Conservation (phyloP, 345 rosid species). For the Arabidopsis suecica region DNA sequence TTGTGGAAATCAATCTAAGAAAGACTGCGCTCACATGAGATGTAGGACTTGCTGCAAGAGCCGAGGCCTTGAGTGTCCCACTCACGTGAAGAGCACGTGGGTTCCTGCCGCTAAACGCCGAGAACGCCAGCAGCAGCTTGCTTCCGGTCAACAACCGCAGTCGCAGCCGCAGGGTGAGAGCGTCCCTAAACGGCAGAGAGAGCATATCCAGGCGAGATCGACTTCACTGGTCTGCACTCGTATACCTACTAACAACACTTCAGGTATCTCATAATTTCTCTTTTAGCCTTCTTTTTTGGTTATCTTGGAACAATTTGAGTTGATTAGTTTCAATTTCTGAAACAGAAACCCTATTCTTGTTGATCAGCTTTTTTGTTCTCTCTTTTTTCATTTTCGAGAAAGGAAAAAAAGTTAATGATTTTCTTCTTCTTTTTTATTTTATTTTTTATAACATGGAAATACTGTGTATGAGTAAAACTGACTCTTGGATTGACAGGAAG, state of each 20-base stretch:
- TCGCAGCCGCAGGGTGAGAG: constrained; percentile 35
- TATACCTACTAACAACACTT: constrained; percentile 31
- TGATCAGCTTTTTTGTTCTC: constrained; percentile 39
- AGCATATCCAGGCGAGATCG: constrained; percentile 26
- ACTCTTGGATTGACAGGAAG: constrained; percentile 40
- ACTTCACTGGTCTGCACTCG: constrained; percentile 49
- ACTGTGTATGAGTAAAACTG: constrained; percentile 43
- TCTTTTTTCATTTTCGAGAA: constrained; percentile 36
- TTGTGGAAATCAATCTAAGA: constrained; percentile 89
- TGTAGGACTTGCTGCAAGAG: constrained; percentile 87
- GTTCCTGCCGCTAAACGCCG: constrained; percentile 83
- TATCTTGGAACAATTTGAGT: constrained; percentile 1
- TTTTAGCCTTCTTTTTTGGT: neutral
- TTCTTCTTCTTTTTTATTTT: neutral
- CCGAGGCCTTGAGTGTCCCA: constrained; percentile 72
- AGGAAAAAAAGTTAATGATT: neutral
- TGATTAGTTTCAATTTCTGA: constrained; percentile 17
- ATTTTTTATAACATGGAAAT: constrained; percentile 12
- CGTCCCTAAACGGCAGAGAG: constrained; percentile 41
- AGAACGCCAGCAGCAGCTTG: constrained; percentile 59
- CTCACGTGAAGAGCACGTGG: constrained; percentile 89
- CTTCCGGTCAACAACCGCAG: constrained; percentile 51
- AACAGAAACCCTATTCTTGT: constrained; percentile 37
- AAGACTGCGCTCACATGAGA: constrained; percentile 73
- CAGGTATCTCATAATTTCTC: constrained; percentile 17